Base-by-base conservation (phyloP, 495 filamentous ascomycete species). In the Aspergillus leporis region DNA sequence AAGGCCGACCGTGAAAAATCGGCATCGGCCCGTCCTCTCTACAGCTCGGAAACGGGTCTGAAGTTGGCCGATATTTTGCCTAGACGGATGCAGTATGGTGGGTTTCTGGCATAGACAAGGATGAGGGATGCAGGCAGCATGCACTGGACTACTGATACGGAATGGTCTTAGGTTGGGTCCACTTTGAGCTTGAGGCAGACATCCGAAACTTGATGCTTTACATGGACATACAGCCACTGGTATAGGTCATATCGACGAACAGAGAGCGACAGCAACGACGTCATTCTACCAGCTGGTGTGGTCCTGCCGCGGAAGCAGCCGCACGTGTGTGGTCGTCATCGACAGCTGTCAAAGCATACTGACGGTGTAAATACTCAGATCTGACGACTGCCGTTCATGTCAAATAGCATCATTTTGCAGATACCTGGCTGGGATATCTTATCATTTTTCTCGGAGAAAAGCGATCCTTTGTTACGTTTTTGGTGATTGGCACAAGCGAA, bases 331-430 rank as follows among this genome's bases (percentile, higher is more conserved):
- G 18, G 43, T n/a, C 18, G 21, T 22, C 18, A 47, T 47, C 19
- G 19, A 47, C 43, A 47, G 43, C 19, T 47, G 19, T 47, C 43
- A 47, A 6, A 23, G 38, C 16, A 14, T 18, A 16, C 25, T 28
- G 25, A 28, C 38, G 10, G 43, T 18, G 43, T 22, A 22, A 3
- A 22, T 22, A 22, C 21, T 23, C 43, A 47, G 19, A 47, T 47
- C 19, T 2, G 43, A 47, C 12, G 19, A 23, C 16, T 18, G 10
- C 19, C 18, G 19, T 23, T 22, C 5, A n/a, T 21, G 43, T 23
- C 43, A 23, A 19, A 41, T 53, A 53, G 12, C 51, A 53, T 53
- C 51, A 53, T 53, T 32, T 21, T 53, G 51, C 51, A 53, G 51
- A 21, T 28, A 10, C 30, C 14, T 25, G 19, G 23, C 22, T 18